Evolutionary conservation across 768 basidiomycete species (phyloP).

Genomic region (Boletus pseudo-olivaceus): DNA sequence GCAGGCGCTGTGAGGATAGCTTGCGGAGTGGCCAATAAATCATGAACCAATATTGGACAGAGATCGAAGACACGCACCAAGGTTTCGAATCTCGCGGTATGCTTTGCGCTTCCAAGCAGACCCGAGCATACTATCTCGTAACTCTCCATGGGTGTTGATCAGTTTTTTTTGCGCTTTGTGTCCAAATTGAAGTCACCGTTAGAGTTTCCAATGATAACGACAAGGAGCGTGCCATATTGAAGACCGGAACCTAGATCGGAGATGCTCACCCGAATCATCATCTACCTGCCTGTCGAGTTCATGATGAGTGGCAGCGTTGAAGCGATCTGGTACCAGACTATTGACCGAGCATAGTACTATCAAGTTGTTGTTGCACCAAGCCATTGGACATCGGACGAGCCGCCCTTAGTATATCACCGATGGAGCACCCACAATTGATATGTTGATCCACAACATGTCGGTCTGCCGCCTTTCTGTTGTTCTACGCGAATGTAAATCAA

Average conservation of each 20-base stretch:
- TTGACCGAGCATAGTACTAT: no score
- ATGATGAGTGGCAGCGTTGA: no score
- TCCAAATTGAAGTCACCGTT: not conserved
- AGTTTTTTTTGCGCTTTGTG: not conserved
- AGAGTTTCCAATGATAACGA: not conserved
- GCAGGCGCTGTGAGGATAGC: no score
- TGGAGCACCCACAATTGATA: no score
- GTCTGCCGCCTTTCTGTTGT: no score
- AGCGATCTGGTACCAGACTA: no score
- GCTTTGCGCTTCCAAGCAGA: conserved; percentile 1
- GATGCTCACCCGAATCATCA: no score
- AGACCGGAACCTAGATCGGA: not conserved
- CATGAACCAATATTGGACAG: no score
- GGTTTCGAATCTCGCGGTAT: not conserved
- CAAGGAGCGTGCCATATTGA: not conserved
- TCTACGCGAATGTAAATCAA: no score
- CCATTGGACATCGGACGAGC: not conserved
- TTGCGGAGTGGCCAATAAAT: no score
- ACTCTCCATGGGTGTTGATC: not conserved
- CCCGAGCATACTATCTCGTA: not conserved
- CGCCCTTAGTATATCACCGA: no score
- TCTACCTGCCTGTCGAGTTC: not conserved
- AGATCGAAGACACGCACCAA: not conserved
- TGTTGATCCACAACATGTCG: no score
- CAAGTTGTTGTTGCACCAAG: not conserved